Evolutionary conservation across 345 rosid species (phyloP).

Genomic region (Corymbia maculata): DNA sequence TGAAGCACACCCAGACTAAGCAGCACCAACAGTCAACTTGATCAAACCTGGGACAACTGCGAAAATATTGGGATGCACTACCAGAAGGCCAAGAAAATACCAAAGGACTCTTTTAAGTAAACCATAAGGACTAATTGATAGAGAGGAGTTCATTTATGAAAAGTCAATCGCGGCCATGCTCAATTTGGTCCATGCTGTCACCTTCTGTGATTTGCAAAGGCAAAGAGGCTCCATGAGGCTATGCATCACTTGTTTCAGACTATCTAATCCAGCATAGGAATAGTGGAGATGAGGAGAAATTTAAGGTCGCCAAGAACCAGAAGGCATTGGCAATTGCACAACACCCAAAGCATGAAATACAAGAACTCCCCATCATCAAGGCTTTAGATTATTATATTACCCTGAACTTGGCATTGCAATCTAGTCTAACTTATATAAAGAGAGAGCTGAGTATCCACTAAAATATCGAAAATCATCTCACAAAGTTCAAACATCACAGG

Average conservation of each 20-base stretch:
- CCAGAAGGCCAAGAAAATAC: neutral
- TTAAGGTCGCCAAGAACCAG: neutral
- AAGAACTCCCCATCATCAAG: neutral
- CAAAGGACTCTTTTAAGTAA: neutral
- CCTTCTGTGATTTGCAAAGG: neutral
- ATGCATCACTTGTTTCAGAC: neutral
- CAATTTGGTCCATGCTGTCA: neutral
- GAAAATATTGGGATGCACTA: neutral
- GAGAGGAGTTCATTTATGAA: neutral
- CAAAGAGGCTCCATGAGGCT: neutral
- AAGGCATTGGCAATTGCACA: neutral
- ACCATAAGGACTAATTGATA: neutral
- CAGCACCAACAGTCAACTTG: neutral
- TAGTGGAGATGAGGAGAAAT: neutral
- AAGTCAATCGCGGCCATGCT: neutral
- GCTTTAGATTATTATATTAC: neutral
- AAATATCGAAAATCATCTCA: neutral
- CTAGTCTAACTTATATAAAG: neutral
- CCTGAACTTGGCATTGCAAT: neutral
- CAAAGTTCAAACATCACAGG: neutral
- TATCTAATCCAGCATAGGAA: neutral
- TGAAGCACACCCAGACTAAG: neutral
- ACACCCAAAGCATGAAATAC: neutral
- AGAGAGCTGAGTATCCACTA: neutral
- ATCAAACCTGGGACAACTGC: neutral